Conservation (phyloP, 169 alveolate genomes). For the Cryptosporidium tyzzeri region DNA sequence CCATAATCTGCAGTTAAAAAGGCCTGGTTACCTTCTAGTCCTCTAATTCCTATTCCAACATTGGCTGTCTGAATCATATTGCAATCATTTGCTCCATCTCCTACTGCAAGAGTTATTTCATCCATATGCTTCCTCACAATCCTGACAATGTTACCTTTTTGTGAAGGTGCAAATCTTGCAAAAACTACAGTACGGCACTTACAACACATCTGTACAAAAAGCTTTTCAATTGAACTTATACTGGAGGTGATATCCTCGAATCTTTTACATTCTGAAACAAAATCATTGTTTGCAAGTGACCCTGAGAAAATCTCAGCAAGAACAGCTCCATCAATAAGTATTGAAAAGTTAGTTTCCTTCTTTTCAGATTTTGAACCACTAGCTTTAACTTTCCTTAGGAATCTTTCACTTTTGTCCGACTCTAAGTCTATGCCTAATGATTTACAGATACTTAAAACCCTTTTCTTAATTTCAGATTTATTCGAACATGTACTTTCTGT, state of each 20-base stretch:
- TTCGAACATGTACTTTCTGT: slow-evolving; percentile 11
- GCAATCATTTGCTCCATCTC: slow-evolving; percentile 99
- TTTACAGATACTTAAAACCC: slow-evolving; percentile 32
- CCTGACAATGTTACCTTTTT: slow-evolving; percentile 87
- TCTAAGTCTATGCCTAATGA: slow-evolving; percentile 24
- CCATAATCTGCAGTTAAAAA: slow-evolving; percentile 85
- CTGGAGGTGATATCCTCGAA: slow-evolving; percentile 74
- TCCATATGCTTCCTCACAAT: slow-evolving; percentile 79
- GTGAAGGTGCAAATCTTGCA: slow-evolving; percentile 82
- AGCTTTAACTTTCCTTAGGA: slow-evolving; percentile 2
- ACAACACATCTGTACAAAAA: slow-evolving; percentile 78
- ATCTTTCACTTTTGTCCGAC: background rate
- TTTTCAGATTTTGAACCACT: background rate
- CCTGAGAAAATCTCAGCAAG: slow-evolving; percentile 62
- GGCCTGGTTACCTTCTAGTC: slow-evolving; percentile 97
- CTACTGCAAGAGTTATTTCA: slow-evolving; percentile 89
- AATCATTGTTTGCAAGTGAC: slow-evolving; percentile 40
- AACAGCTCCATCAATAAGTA: slow-evolving; percentile 63
- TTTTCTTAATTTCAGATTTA: slow-evolving; percentile 65
- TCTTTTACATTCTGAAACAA: slow-evolving; percentile 51
- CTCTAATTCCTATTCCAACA: slow-evolving; percentile 97
- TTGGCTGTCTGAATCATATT: slow-evolving; percentile 98
- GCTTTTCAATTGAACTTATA: slow-evolving; percentile 75
- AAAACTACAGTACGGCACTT: slow-evolving; percentile 78
- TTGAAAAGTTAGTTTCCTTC: slow-evolving; percentile 30